Evolutionary conservation across 345 rosid species (phyloP).

Genomic region (Boechera divaricarpa): DNA sequence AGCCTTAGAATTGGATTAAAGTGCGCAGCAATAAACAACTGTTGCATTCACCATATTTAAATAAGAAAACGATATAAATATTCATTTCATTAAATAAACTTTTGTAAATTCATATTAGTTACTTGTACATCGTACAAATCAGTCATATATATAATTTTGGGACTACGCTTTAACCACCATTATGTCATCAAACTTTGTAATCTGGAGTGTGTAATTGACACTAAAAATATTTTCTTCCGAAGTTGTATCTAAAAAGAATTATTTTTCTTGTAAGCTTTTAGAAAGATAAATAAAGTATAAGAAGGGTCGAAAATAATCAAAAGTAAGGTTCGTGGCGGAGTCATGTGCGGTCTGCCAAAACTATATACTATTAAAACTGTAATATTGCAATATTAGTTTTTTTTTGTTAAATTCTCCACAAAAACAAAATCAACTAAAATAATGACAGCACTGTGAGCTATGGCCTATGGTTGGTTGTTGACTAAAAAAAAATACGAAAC

Average conservation of each 20-base stretch:
- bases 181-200: slow-evolving; percentile 6
- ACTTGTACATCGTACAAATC: neutral
- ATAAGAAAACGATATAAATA: no score
- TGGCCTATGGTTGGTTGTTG: slow-evolving; percentile 7
- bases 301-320: slow-evolving; percentile 14
- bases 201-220: neutral
- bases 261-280: neutral
- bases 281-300: slow-evolving; percentile 3
- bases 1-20: no score
- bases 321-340: slow-evolving; percentile 2
- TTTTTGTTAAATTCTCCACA: neutral
- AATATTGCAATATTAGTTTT: neutral
- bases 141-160: neutral
- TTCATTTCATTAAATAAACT: neutral
- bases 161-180: neutral
- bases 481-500: neutral
- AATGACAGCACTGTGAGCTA: neutral
- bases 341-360: slow-evolving; percentile 24
- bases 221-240: neutral
- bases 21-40: neutral
- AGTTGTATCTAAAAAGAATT: neutral
- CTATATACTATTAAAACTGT: neutral
- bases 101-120: neutral
- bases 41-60: neutral
- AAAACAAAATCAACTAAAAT: neutral